Base-by-base conservation (phyloP, 2,329 filamentous ascomycete genomes). In the Penicillium sp. region DNA sequence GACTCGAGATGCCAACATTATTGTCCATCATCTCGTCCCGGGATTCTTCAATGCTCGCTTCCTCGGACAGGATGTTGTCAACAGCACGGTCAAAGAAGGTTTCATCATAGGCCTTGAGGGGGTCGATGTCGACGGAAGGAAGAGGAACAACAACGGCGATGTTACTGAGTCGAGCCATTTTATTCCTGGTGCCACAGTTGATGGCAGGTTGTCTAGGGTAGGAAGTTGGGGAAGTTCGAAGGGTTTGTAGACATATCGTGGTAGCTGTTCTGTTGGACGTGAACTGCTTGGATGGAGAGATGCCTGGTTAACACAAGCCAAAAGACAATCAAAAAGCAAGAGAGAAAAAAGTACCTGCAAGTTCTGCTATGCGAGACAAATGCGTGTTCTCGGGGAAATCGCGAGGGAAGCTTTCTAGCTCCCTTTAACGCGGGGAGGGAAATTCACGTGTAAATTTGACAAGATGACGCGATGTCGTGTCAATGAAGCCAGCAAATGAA, bases 1-100 rank as follows among this genome's bases (percentile, higher is more conserved):
- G 20, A 31, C 35, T 42, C 4, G 42, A 18, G 1, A 22, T 29
- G 11, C 22, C 22, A n/a, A 14, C 24, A 18, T 11, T 13, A 4
- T 10, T 8, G 5, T 51, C 39, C 49, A 18, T 34, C 16, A 35
- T 29, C 22, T 39, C 40, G 3, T 52, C 40, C 2, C 29, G 53
- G 14, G 43, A 43, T 4, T 38, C 50, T 24, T 65, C 61, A 26
- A 66, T 58, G 32, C 52, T 64, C 14, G 60, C 53, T 43, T 69
- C 63, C 18, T 69, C 66, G 1, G 61, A 61, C 8, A 71, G 55
- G 18, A 70, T 71, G 24, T 54, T 32, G 13, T 71, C 60, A 24
- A 69, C 45, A 1, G 61, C 63, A n/a, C 53, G 57, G 4, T 60
- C 55, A 45, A 56, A 56, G 32, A 58, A 39, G 2, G 57, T 53